Conservation (phyloP, 306 rosid species). For the Cicer bijugum region DNA sequence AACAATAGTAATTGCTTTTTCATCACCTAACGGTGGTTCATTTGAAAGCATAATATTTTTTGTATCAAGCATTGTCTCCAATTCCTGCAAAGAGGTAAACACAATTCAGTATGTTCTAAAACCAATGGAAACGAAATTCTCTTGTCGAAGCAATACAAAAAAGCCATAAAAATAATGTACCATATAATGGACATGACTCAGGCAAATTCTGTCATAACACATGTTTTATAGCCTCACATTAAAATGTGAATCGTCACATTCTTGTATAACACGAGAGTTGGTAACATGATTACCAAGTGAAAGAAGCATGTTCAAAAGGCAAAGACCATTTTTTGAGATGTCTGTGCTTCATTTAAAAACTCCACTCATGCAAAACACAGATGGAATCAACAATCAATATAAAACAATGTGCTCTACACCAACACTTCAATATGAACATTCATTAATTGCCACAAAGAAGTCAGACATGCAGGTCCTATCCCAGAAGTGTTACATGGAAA, state of each 20-base stretch:
- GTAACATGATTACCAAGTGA: conserved; percentile 5
- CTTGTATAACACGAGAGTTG: neutral
- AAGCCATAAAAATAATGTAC: conserved; percentile 2
- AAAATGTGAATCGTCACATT: neutral
- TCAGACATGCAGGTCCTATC: neutral
- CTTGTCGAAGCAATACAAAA: conserved; percentile 6
- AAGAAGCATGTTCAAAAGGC: neutral
- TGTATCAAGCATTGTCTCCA: conserved; percentile 46
- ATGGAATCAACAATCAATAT: neutral
- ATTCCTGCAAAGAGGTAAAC: conserved; percentile 52
- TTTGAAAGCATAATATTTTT: conserved; percentile 57
- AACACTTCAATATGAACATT: neutral
- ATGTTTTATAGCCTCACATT: neutral
- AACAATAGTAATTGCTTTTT: conserved; percentile 66
- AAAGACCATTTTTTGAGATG: neutral
- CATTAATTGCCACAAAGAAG: neutral
- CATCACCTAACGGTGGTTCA: conserved; percentile 69
- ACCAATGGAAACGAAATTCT: conserved; percentile 12
- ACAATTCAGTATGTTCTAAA: conserved; percentile 28
- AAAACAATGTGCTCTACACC: neutral
- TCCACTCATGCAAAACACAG: neutral
- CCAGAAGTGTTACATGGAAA: neutral
- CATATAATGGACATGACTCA: neutral
- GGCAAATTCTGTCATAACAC: neutral
- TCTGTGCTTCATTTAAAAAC: neutral